Base-by-base conservation (phyloP, 169 alveolate genomes). In the Cryptosporidium sp. region DNA sequence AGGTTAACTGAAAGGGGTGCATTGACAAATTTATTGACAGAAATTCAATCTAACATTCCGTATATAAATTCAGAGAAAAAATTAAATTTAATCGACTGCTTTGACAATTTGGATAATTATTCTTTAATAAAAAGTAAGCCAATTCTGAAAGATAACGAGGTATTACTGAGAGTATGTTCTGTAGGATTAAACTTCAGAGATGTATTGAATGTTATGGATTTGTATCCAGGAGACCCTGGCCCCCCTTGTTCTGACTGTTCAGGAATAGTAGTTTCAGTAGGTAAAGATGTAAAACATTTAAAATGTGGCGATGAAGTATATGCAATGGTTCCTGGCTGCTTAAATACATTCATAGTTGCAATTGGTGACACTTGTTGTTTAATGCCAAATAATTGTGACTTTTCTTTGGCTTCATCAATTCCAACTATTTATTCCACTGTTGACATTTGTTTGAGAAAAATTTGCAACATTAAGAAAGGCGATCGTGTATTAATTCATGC, bases 111-210 rank as follows among this genome's bases (percentile, higher is more conserved):
- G 14, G 74, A 80, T 10, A 26, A 59, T 67, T 21, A 21, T 61
- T 62, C 52, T 21, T 1, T 18, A 4, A 39, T 45, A 4, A 62
- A n/a, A 31, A 41, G 31, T 26, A 58, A 80, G 12, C 26, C 23
- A 18, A 45, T 41, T 37, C 21, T 80, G 23, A 58, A 23, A 23
- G 89, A 65, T 23, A 80, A 80, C 26, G 80, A 80, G 23, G 93
- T 92, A 48, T 92, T 87, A 65, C n/a, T 92, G 39, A 62, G 94
- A 29, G 39, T 92, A 62, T 91, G 93, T 26, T 86, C 94, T 31
- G 87, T 92, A 18, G 94, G 94, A 58, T 61, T 92, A 86, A 92
- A 92, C 59, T 92, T 92, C 86, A 62, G 94, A 1, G 94, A 92
- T 26, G 91, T 92, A 31, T 50, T 92, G 52, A 92, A 87, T 69